phyloP scores from a whole-genome alignment of 352 stramenopile genomes.

The Phytopythium aichiense region DNA sequence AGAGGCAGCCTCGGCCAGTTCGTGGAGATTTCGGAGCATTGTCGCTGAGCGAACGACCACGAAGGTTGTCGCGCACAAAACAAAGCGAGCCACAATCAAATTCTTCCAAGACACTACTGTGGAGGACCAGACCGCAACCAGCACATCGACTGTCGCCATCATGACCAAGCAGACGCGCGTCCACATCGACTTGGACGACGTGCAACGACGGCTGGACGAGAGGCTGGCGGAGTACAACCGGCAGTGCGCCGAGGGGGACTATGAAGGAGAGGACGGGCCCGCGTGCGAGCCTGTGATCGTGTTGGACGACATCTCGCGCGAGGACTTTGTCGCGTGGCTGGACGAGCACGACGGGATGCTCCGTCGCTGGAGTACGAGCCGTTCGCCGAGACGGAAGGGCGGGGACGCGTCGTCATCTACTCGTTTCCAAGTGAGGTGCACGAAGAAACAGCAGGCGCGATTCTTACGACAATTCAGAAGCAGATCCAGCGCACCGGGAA shows the following conservation, averaged over 20 bases:
- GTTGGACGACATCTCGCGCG: background rate
- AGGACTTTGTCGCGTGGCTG: background rate
- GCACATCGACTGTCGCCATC: too few relatives aligned
- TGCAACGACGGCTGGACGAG: background rate
- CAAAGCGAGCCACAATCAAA: too few relatives aligned
- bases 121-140: too few relatives aligned
- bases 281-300: background rate
- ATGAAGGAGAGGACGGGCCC: background rate
- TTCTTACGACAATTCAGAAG: too few relatives aligned
- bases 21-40: too few relatives aligned
- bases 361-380: constrained; percentile 1
- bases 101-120: too few relatives aligned
- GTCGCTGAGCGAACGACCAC: too few relatives aligned
- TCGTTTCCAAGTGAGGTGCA: background rate
- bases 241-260: background rate
- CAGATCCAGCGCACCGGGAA: background rate
- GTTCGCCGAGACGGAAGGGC: background rate
- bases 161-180: background rate
- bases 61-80: too few relatives aligned
- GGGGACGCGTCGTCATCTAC: background rate
- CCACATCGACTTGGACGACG: background rate
- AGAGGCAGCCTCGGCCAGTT: too few relatives aligned
- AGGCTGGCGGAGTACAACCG: background rate
- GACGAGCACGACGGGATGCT: background rate
- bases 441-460: background rate